Evolutionary conservation across 1,139 yeast genomes (phyloP), one percentile per base, ranked within the genome.

Genomic region (Candida tropicalis): DNA sequence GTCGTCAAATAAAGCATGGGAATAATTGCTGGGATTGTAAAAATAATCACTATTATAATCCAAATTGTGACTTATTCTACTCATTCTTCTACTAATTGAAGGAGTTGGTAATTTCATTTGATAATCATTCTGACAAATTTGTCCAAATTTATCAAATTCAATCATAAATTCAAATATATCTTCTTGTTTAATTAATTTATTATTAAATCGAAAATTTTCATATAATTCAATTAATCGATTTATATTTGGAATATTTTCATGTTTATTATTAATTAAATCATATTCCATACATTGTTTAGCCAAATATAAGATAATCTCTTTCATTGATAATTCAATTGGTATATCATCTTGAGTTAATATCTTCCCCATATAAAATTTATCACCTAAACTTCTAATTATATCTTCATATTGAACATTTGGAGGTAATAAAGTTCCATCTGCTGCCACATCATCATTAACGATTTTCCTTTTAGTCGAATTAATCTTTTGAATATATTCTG

Each of bases 201-300:
- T 86, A 1, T 95, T 79, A 60, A 82, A 91, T 48, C 90, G 70
- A 28, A 85, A 73, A 39, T 70, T 69, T 51, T 90, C 97, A 62
- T 89, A 90, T n/a, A 79, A 61, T 1, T 65, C 67, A 9, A 84
- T 65, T 49, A 84, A 55, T 27, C 51, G 56, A 29, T 50, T 64
- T n/a, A 60, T 57, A 39, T 63, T 53, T 2, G 65, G 64, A 5
- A 48, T 23, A 5, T 51, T 50, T 16, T 40, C 32, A 24, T 45
- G 40, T n/a, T 47, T 39, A 20, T 40, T 40, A 22, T 34, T 24
- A 45, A 43, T 15, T 7, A 6, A 18, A 10, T 22, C 36, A 33
- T 12, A 39, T 5, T 39, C 43, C 17, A 33, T 22, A 17, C 23
- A 39, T 31, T 42, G 46, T 27, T 54, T 46, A 17, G 53, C 50